phyloP scores from a whole-genome alignment of 2,329 filamentous ascomycete species.

The Didymella keratinophila region DNA sequence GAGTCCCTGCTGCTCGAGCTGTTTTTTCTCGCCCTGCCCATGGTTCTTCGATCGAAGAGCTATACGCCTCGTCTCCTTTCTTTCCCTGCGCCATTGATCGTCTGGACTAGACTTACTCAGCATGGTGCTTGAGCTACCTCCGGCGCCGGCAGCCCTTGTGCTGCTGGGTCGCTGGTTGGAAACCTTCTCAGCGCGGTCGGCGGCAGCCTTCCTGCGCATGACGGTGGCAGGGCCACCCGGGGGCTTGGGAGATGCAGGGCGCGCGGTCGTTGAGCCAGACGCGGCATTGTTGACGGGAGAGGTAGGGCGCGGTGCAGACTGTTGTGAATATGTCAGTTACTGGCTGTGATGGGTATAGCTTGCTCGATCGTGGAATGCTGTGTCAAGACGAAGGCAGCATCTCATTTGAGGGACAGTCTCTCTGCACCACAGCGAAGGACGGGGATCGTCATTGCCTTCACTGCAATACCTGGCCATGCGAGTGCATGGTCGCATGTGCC shows the following conservation, averaged over 20 bases:
- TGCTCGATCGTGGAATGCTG: neutral
- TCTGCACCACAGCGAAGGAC: neutral
- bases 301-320: conserved; percentile 50
- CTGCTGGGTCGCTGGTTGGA: conserved; percentile 92
- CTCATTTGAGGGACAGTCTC: neutral
- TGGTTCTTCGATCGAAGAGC: neutral
- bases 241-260: conserved; percentile 84
- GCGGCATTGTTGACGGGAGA: conserved; percentile 49
- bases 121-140: conserved; percentile 98
- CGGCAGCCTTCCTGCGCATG: conserved; percentile 92
- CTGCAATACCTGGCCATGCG: neutral
- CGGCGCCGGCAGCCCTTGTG: conserved; percentile 91
- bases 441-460: neutral
- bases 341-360: neutral
- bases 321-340: conserved; percentile 19
- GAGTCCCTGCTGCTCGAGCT: neutral
- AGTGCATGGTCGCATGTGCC: conserved; percentile 7
- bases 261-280: conserved; percentile 74
- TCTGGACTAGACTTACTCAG: conserved; percentile 71
- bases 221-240: conserved; percentile 95
- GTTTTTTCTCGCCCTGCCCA: neutral
- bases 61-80: neutral
- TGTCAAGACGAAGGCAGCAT: neutral
- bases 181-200: conserved; percentile 96
- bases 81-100: neutral